Evolutionary conservation across 768 basidiomycete species (phyloP), one percentile per base, ranked within the genome.

Genomic region (Tricholomella constricta): DNA sequence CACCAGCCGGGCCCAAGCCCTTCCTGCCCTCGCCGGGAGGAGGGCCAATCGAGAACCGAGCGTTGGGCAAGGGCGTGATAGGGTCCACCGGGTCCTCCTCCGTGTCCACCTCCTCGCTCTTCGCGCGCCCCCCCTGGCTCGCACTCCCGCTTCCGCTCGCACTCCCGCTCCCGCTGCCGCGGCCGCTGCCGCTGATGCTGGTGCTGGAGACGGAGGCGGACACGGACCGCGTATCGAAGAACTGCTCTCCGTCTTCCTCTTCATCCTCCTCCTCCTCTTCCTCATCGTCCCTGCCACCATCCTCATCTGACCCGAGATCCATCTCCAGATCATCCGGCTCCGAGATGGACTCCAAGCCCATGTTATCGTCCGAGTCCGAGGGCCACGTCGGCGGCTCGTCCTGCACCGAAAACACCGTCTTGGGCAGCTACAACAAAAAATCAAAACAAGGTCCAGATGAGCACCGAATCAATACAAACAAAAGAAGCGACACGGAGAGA

Each of bases 311-410:
- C 2, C 60, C 60, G 1, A 55, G 66, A 15, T 51, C 77, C 5
- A 64, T 72, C 22, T 75, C 75, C 25, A 79, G 79, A 14, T 80
- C 79, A 56, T 88, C 82, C 26, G 85, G 83, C 51, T 89, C 93
- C 8, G 91, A 94, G 20, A 96, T 84, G 4, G 88, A 90, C 63
- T 92, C 88, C 19, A 94, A 69, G 0, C 86, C 91, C 73, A 89
- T 84, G 52, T 80, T 79, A 57, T 88, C 88, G 52, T 91, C 91
- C 9, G 79, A 83, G 63, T 88, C 88, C 0, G 76, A 80, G 6
- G 84, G 79, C 93, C 94, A 58, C 64, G 56, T 58, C 56, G 46
- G 45, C n/a, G 89, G 91, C 58, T 94, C 91, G 36, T 94, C 88
- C 57, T 91, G 89, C 7, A 98, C 80, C 0, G 89, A 85, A 60